phyloP scores from a whole-genome alignment of 257 asterid genomes.

The Anisodus tanguticus region DNA sequence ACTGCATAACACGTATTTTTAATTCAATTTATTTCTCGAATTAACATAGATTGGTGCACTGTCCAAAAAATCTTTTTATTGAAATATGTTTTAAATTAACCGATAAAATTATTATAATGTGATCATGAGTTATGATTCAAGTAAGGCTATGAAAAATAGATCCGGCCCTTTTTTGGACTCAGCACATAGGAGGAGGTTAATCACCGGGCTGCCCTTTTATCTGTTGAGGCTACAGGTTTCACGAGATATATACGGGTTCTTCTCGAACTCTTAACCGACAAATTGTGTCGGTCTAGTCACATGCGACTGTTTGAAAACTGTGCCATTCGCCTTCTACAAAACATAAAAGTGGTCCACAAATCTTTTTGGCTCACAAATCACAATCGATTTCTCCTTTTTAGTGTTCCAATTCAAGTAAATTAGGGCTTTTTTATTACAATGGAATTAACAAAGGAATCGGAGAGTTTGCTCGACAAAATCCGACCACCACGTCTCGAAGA shows the following conservation, averaged over 20 bases:
- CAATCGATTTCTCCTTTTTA: neutral
- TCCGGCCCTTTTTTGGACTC: no score
- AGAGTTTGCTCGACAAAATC: constrained; percentile 53
- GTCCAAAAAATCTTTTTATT: no score
- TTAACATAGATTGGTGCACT: no score
- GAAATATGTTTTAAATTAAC: no score
- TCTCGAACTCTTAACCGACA: neutral
- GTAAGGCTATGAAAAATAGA: no score
- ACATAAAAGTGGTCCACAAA: neutral
- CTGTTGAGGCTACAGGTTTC: neutral
- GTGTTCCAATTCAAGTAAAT: no score
- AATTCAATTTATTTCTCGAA: no score
- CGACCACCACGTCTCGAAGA: constrained; percentile 83
- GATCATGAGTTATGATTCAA: no score
- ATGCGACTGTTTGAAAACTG: neutral
- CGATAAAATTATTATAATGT: no score
- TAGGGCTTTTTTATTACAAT: constrained; percentile 28
- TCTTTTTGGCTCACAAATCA: neutral
- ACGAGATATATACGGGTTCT: neutral
- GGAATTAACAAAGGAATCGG: constrained; percentile 55
- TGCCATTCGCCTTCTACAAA: neutral
- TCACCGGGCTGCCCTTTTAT: no score
- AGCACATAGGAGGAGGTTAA: no score
- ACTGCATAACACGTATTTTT: neutral
- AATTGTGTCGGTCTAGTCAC: neutral